A percentile compares a stretch with the other conserved stretches of the same genome.
Conservation (phyloP, 2,329 filamentous ascomycete genomes). For the Ophiostoma himal-ulmi region DNA sequence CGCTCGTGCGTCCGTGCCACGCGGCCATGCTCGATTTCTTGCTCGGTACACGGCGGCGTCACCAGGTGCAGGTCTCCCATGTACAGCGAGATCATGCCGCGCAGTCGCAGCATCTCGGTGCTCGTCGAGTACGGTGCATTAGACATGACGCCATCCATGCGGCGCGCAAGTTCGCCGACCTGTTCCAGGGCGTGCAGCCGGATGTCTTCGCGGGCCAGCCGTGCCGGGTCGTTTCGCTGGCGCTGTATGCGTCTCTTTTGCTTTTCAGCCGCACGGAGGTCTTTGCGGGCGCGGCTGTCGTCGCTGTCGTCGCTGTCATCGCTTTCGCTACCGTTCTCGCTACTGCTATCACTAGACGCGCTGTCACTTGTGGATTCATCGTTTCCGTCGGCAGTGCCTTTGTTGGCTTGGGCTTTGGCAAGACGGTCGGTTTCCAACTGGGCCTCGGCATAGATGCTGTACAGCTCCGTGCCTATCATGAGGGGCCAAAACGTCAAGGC, state of each 20-base stretch:
- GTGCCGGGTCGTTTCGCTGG: slow-evolving; percentile 25
- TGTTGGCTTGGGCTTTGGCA: neutral
- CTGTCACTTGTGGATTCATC: slow-evolving; percentile 20
- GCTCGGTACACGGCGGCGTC: slow-evolving; percentile 28
- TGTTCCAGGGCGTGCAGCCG: slow-evolving; percentile 49
- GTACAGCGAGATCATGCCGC: slow-evolving; percentile 71
- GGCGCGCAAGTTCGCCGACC: slow-evolving; percentile 57
- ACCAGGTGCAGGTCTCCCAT: slow-evolving; percentile 60
- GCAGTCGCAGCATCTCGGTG: slow-evolving; percentile 59
- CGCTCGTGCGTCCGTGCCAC: slow-evolving; percentile 36
- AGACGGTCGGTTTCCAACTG: slow-evolving; percentile 39
- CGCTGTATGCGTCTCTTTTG: neutral
- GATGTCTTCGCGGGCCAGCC: slow-evolving; percentile 36
- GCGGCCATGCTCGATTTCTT: slow-evolving; percentile 31
- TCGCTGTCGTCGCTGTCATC: slow-evolving; percentile 22
- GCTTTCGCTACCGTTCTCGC: slow-evolving; percentile 7
- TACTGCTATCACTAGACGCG: slow-evolving; percentile 13
- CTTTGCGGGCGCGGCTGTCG: neutral
- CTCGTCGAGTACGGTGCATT: slow-evolving; percentile 66
- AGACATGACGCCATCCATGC: slow-evolving; percentile 66
- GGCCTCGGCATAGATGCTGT: slow-evolving; percentile 61
- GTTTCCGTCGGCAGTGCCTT: neutral
- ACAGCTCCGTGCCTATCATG: slow-evolving; percentile 75
- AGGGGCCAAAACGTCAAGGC: slow-evolving; percentile 75
- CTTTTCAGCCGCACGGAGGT: neutral